Evolutionary conservation across 2,329 filamentous ascomycete species (phyloP), one percentile per base, ranked within the genome.

Genomic region (Hypoxylon sp.): DNA sequence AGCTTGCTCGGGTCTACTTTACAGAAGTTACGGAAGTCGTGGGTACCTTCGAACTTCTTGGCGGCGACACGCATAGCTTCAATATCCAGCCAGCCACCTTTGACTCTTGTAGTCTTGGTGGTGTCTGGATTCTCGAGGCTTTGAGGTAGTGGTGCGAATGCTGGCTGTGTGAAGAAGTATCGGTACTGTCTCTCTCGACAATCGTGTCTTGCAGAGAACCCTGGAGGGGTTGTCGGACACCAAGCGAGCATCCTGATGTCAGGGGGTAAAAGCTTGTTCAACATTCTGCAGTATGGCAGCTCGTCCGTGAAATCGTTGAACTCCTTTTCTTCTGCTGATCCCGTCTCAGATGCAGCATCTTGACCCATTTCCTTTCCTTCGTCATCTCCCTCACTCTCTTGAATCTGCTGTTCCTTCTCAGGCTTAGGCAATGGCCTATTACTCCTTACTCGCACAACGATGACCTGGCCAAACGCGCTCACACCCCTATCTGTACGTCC

Each of bases 21-120:
- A 86, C 96, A 98, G 78, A 98, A 92, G 80, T 99, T 99, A 67
- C 96, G 90, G 82, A 98, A 99, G 82, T 99, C 96, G 80, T 98
- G 93, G 56, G 90, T 80, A 5, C 96, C 96, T 73, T 94, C 88
- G 73, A 93, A 95, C 54, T 90, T 84, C 77, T 89, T 91, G 24
- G 95, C 96, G 0, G 93, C 96, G 74, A 89, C 81, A 17, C 89
- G 87, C 96, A 99, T 99, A 37, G 91, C 91, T 0, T 89, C 90
- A 62, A 98, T 92, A 81, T 98, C 91, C 5, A 99, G 87, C 89
- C 92, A 96, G 35, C 94, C 94, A 71, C 91, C 87, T 76, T 87
- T 87, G 42, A 78, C 65, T 70, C 68, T 65, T 60, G 37, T 66
- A 6, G 47, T 53, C 1, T 69, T 59, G 58, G 72, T 72, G 69